A percentile compares a stretch with the other conserved stretches of the same genome.
Conservation (phyloP, 2,329 filamentous ascomycete species). For the Hypoxylon sp. region DNA sequence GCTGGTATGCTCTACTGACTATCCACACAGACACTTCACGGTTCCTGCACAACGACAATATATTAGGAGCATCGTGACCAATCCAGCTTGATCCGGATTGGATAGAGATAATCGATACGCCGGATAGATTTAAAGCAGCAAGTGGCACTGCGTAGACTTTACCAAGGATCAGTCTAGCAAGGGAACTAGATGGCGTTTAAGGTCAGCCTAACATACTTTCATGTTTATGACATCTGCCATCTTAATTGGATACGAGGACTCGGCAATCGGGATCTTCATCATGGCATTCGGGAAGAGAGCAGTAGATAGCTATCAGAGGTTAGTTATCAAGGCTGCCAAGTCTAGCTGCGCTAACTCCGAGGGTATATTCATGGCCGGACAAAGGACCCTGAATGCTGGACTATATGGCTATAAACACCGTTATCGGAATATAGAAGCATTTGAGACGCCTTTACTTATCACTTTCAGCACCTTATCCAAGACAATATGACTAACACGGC, state of each 20-base stretch:
- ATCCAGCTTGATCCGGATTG: slow-evolving; percentile 12
- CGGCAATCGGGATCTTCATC: slow-evolving; percentile 45
- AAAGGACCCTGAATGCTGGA: slow-evolving; percentile 1
- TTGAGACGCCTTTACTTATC: slow-evolving; percentile 15
- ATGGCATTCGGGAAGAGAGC: slow-evolving; percentile 41
- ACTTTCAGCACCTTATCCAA: slow-evolving; percentile 23
- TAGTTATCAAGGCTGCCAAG: slow-evolving; percentile 14
- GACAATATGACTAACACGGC: slow-evolving; percentile 20
- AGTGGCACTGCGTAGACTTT: slow-evolving; percentile 9
- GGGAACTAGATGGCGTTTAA: slow-evolving; percentile 21
- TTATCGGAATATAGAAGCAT: slow-evolving; percentile 33
- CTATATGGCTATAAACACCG: slow-evolving; percentile 18
- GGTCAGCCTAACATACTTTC: slow-evolving; percentile 2
- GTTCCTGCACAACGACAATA: slow-evolving; percentile 9
- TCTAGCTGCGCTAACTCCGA: not conserved
- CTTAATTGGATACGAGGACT: slow-evolving; percentile 18
- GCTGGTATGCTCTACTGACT: not conserved
- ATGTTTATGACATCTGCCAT: slow-evolving; percentile 1
- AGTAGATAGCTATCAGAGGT: slow-evolving; percentile 26
- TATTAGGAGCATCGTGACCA: slow-evolving; percentile 10
- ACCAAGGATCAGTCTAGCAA: slow-evolving; percentile 17
- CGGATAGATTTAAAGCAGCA: slow-evolving; percentile 21
- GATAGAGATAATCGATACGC: slow-evolving; percentile 20
- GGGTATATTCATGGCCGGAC: not conserved
- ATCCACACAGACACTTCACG: not conserved